These are phyloP conservation scores for Stylosanthes scabra DNA, from an alignment of 331 rosid species.

Conservation along the genomic window DNA sequence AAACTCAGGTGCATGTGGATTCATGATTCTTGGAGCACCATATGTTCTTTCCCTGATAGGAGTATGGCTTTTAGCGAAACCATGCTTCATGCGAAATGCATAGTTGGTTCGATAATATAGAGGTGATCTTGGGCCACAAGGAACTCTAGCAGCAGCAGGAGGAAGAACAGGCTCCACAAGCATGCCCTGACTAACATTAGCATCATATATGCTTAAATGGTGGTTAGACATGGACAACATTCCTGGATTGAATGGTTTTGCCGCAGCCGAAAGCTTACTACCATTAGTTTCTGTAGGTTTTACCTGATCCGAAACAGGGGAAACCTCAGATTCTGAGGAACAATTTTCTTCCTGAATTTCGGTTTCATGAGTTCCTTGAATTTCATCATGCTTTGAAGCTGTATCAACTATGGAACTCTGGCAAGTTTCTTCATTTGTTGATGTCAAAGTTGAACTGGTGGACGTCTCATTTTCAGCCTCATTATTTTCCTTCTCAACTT, in stretches of 20 bases:
- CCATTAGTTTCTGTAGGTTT: conserved; percentile 68
- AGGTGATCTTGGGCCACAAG: conserved; percentile 92
- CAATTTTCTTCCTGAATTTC: conserved; percentile 49
- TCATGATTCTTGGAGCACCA: conserved; percentile 78
- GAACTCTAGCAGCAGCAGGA: conserved; percentile 78
- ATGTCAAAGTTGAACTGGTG: conserved; percentile 35
- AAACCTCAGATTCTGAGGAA: conserved; percentile 51
- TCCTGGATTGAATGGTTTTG: conserved; percentile 90
- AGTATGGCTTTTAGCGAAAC: conserved; percentile 50
- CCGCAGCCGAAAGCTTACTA: conserved; percentile 95
- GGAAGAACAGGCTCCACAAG: conserved; percentile 71
- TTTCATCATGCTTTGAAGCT: conserved; percentile 44
- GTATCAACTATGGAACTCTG: conserved; percentile 46
- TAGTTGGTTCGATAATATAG: conserved; percentile 72
- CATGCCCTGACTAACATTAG: conserved; percentile 67
- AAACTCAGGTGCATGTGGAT: conserved; percentile 95
- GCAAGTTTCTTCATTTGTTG: conserved; percentile 51
- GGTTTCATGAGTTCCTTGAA: conserved; percentile 42
- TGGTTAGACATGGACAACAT: conserved; percentile 47
- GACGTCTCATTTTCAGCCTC: conserved; percentile 51
- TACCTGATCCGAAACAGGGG: conserved; percentile 51
- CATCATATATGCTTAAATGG: conserved; percentile 66
- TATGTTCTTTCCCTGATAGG: conserved; percentile 56
- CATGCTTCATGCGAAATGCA: conserved; percentile 74
- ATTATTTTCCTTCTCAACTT: conserved; percentile 50